Evolutionary conservation across 2,329 filamentous ascomycete genomes (phyloP), one percentile per base, ranked within the genome.

Genomic region (Thelonectria rubi): DNA sequence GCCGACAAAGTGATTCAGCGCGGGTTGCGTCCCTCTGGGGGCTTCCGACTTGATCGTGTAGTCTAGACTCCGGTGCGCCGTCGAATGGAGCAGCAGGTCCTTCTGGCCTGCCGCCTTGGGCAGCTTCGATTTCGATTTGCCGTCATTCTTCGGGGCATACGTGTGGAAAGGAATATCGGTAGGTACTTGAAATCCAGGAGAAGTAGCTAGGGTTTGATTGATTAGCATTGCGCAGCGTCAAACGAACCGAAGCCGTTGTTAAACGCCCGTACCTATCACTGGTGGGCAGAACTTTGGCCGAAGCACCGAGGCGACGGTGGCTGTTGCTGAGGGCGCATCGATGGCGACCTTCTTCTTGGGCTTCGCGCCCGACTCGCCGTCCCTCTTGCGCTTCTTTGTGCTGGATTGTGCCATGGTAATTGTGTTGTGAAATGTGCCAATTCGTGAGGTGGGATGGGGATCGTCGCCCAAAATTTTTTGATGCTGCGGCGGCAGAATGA

Each of bases 1-100:
- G 15, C 87, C 88, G 26, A 91, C 76, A 71, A 88, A 91, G 74
- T 91, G 87, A 55, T 86, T 88, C 47, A 88, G 65, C 4, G 84
- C 64, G 32, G 75, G 73, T 37, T 74, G 73, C 5, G 69, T 62
- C 3, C 72, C 75, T 21, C 71, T 64, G 2, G 68, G 30, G 2
- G 72, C 72, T 43, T 78, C 78, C 71, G 88, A 85, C 59, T 82
- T 81, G 26, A 80, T 86, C 6, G 81, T 87, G 68, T 88, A 89
- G 69, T 89, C 84, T 40, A 90, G 73, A 42, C 80, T 86, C 30
- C 76, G 80, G 73, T 90, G 85, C 47, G 78, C 78, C 4, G 80
- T 80, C 9, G 86, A 87, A 72, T 88, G 85, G 45, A 90, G 77
- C 0, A 88, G 71, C 12, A 89, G 77, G 68, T 86, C 84, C 55